Evolutionary conservation across 176 grass and related monocot species (phyloP).

Genomic region (Eleusine coracana): DNA sequence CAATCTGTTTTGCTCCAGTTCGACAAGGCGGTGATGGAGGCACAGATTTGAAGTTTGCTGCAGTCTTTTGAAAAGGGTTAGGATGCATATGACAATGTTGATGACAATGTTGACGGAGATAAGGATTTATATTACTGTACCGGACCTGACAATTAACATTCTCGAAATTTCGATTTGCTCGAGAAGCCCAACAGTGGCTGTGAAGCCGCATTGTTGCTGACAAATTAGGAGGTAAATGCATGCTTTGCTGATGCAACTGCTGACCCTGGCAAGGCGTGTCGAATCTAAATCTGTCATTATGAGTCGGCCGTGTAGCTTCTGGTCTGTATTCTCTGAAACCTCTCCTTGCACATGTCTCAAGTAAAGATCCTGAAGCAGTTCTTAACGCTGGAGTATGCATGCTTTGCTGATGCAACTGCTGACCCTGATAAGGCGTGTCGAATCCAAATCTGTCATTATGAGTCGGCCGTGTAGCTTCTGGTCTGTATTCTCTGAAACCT

Average conservation of each 20-base stretch:
- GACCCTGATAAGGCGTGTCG: constrained; percentile 32
- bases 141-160: constrained; percentile 58
- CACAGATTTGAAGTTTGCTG: constrained; percentile 35
- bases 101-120: constrained; percentile 52
- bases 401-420: too few species aligned
- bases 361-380: constrained; percentile 45
- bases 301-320: constrained; percentile 28
- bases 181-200: constrained; percentile 59
- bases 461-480: constrained; percentile 27
- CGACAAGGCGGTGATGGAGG: constrained; percentile 22
- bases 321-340: constrained; percentile 58
- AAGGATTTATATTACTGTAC: constrained; percentile 57
- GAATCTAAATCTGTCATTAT: constrained; percentile 47
- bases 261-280: constrained; percentile 29
- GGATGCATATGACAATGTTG: constrained; percentile 54
- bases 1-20: constrained; percentile 26
- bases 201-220: constrained; percentile 57
- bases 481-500: constrained; percentile 57
- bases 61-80: constrained; percentile 48
- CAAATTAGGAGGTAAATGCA: constrained; percentile 50
- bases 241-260: too few species aligned
- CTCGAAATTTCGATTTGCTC: constrained; percentile 64
- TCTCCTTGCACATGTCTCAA: constrained; percentile 44
- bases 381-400: constrained; percentile 43
- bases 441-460: constrained; percentile 47